Percentiles rank a stretch among this genome's conserved stretches.
These are phyloP conservation scores for Crepidotus variabilis DNA, from an alignment of 768 basidiomycete species.

Conservation along the genomic window DNA sequence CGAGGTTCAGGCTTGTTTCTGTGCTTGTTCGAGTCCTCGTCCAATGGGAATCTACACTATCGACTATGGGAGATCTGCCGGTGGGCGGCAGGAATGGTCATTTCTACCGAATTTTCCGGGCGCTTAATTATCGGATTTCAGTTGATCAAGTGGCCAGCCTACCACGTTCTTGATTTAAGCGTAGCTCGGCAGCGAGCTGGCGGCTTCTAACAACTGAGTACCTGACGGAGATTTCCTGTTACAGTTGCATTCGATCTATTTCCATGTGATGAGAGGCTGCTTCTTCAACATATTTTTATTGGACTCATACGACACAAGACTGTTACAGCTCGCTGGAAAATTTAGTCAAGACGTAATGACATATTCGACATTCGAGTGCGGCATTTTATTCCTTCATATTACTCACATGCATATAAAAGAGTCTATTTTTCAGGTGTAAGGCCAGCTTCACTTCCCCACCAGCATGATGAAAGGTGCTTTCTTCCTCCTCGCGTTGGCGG, in stretches of 20 bases:
- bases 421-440: neutral
- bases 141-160: neutral
- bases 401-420: too few species aligned
- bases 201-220: neutral
- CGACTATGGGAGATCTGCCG: neutral
- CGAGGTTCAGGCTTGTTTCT: neutral
- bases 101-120: neutral
- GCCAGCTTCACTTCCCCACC: neutral
- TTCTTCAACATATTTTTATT: neutral
- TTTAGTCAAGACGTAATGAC: too few species aligned
- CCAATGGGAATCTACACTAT: neutral
- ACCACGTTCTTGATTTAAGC: neutral
- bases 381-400: too few species aligned
- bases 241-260: too few species aligned
- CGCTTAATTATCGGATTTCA: neutral
- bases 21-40: neutral
- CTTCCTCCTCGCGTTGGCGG: slow-evolving; percentile 30
- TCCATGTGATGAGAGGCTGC: neutral
- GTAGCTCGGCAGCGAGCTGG: neutral
- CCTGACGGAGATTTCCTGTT: too few species aligned
- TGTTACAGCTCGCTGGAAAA: too few species aligned
- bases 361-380: too few species aligned
- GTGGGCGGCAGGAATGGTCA: neutral
- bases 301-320: too few species aligned
- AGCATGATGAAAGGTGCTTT: slow-evolving; percentile 33